A percentile compares a stretch with the other conserved stretches of the same genome.
phyloP scores from a whole-genome alignment of 495 filamentous ascomycete genomes.

The Endocarpon pusillum region DNA sequence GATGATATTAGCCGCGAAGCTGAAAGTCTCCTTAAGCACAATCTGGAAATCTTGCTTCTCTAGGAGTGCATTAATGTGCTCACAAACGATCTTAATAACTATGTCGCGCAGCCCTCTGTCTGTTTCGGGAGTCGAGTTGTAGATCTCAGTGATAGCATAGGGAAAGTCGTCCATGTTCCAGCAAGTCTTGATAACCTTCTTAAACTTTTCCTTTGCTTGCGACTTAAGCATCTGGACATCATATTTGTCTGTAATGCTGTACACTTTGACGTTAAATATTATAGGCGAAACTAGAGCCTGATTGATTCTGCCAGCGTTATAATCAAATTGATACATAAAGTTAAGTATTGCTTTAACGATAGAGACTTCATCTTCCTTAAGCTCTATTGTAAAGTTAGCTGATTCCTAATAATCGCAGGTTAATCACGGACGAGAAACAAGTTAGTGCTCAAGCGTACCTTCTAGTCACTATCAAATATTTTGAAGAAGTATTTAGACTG shows the following conservation, averaged over 20 bases:
- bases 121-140: slow-evolving; percentile 11
- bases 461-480: slow-evolving; percentile 17
- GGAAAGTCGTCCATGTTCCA: slow-evolving; percentile 17
- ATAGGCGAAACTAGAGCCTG: slow-evolving; percentile 9
- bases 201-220: slow-evolving; percentile 19
- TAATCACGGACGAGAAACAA: slow-evolving; percentile 2
- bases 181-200: slow-evolving; percentile 4
- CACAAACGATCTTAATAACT: slow-evolving; percentile 9
- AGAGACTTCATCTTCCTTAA: slow-evolving; percentile 15
- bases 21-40: slow-evolving; percentile 4
- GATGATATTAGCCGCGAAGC: slow-evolving; percentile 9
- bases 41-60: slow-evolving; percentile 7
- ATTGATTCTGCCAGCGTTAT: slow-evolving; percentile 11
- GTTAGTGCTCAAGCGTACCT: slow-evolving; percentile 10
- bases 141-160: slow-evolving; percentile 16
- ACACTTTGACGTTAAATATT: slow-evolving; percentile 22
- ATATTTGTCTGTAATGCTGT: slow-evolving; percentile 27
- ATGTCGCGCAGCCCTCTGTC: slow-evolving; percentile 20
- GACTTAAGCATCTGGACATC: slow-evolving; percentile 18
- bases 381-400: slow-evolving; percentile 6
- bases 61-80: slow-evolving; percentile 4
- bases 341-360: slow-evolving; percentile 20
- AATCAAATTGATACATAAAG: slow-evolving; percentile 17
- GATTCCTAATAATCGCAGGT: slow-evolving; percentile 9
- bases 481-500: slow-evolving; percentile 23